Conservation (phyloP, 441 rosid species). For the Croton laevigatus region DNA sequence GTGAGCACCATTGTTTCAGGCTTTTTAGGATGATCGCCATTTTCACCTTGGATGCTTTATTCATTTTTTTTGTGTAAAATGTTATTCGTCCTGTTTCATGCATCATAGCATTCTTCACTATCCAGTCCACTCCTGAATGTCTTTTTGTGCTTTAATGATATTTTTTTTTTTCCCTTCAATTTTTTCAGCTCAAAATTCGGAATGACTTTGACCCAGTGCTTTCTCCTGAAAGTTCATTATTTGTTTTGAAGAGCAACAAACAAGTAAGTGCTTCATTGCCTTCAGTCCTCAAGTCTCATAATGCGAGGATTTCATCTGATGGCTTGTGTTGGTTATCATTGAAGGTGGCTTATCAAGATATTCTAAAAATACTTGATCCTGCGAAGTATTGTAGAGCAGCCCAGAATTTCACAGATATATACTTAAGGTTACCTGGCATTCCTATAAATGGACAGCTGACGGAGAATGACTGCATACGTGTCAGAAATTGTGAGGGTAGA, state of each 20-base stretch:
- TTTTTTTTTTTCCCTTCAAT: conserved; percentile 14
- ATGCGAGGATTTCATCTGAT: conserved; percentile 26
- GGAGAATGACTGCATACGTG: conserved; percentile 95
- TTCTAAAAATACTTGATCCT: conserved; percentile 78
- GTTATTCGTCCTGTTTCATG: neutral
- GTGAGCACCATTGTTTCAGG: neutral
- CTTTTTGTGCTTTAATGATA: conserved; percentile 6
- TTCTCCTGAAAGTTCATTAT: conserved; percentile 99
- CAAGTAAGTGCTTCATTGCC: conserved; percentile 50
- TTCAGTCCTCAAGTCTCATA: conserved; percentile 19
- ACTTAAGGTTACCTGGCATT: conserved; percentile 83
- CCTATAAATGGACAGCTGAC: conserved; percentile 79
- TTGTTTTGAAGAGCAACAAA: conserved; percentile 91
- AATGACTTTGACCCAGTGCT: conserved; percentile 99
- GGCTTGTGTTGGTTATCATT: conserved; percentile 18
- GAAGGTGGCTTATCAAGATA: conserved; percentile 89
- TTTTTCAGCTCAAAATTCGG: conserved; percentile 89
- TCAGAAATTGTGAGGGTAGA: conserved; percentile 98
- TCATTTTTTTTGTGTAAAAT: neutral
- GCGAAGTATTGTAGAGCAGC: conserved; percentile 81
- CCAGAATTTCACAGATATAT: conserved; percentile 94
- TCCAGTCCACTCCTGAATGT: conserved; percentile 5
- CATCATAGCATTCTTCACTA: neutral
- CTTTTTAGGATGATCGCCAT: neutral
- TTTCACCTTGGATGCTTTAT: neutral